phyloP scores from a whole-genome alignment of 2,329 filamentous ascomycete genomes.

The Colletotrichum sp. region DNA sequence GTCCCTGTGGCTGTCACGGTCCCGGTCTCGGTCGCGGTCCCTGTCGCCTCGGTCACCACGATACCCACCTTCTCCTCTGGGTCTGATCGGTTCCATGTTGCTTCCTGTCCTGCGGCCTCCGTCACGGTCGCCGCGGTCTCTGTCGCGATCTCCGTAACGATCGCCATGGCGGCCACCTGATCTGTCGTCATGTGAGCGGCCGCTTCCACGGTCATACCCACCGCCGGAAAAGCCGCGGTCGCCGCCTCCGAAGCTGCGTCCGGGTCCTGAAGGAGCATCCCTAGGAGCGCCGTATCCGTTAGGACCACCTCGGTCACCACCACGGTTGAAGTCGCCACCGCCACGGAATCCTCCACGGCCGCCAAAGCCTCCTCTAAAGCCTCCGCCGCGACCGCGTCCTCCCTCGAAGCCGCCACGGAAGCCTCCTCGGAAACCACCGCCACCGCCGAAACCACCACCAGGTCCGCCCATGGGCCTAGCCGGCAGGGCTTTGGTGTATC shows the following conservation, averaged over 20 bases:
- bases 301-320: slow-evolving; percentile 41
- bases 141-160: slow-evolving; percentile 31
- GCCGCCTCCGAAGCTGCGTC: slow-evolving; percentile 41
- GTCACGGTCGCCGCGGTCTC: slow-evolving; percentile 29
- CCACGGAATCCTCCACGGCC: slow-evolving; percentile 59
- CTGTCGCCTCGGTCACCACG: slow-evolving; percentile 36
- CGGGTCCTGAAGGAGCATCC: slow-evolving; percentile 66
- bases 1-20: slow-evolving; percentile 44
- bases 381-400: slow-evolving; percentile 36
- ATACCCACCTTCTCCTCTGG: slow-evolving; percentile 63
- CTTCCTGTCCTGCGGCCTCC: slow-evolving; percentile 66
- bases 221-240: slow-evolving; percentile 50
- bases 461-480: slow-evolving; percentile 72
- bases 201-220: slow-evolving; percentile 62
- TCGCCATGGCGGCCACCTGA: slow-evolving; percentile 46
- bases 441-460: slow-evolving; percentile 48
- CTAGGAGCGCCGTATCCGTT: slow-evolving; percentile 59
- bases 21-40: slow-evolving; percentile 55
- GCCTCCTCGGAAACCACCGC: slow-evolving; percentile 56
- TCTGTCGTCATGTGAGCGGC: slow-evolving; percentile 67
- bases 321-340: slow-evolving; percentile 51
- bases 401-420: slow-evolving; percentile 45
- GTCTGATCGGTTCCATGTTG: slow-evolving; percentile 84
- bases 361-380: slow-evolving; percentile 54
- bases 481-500: slow-evolving; percentile 84